A percentile compares a stretch with the other conserved stretches of the same genome.
Evolutionary conservation across 2,329 filamentous ascomycete genomes (phyloP).

Genomic region (Venturia nashicola): DNA sequence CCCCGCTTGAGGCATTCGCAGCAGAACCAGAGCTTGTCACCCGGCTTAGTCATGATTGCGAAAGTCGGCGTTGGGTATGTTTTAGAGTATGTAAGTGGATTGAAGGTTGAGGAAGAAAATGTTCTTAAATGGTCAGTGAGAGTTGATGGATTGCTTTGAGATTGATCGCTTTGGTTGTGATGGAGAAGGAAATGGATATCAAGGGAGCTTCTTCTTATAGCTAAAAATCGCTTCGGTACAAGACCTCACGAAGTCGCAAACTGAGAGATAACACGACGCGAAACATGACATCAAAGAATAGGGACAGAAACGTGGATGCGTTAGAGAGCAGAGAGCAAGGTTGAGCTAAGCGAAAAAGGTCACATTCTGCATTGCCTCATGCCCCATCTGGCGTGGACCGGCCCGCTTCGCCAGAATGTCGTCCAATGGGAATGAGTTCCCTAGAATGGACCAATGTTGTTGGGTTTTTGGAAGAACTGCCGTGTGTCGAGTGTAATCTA

Average conservation of each 20-base stretch:
- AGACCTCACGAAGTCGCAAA: not conserved
- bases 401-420: not conserved
- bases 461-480: not conserved
- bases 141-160: not conserved
- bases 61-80: not conserved
- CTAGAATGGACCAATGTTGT: not conserved
- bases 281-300: not conserved
- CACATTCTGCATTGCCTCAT: not conserved
- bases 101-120: not conserved
- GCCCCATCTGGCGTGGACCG: not conserved
- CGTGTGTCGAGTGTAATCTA: too few species aligned
- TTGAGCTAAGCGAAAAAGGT: not conserved
- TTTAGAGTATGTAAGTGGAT: not conserved
- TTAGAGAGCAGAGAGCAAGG: not conserved
- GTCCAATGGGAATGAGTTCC: not conserved
- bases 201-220: not conserved
- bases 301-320: not conserved
- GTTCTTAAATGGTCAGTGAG: not conserved
- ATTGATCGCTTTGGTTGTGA: not conserved
- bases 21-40: not conserved
- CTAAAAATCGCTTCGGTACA: not conserved
- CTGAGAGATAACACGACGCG: too few species aligned
- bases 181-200: not conserved
- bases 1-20: not conserved
- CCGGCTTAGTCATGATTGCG: not conserved